These are phyloP conservation scores for Arabidopsis arenosa DNA, from an alignment of 345 rosid species.

Conservation along the genomic window DNA sequence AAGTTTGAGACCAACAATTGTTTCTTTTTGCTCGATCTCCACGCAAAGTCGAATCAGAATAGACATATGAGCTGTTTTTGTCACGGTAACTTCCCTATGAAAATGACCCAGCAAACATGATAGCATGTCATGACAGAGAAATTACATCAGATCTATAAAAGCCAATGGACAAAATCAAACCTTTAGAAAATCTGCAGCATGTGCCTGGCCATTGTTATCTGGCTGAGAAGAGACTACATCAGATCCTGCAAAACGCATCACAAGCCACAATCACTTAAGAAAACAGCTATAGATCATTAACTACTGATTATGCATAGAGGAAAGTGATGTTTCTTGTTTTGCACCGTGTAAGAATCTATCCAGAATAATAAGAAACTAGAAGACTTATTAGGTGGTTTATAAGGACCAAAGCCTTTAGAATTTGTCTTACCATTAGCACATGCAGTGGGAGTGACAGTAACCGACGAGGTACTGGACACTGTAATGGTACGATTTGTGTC, in stretches of 20 bases:
- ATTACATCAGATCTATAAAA: constrained; percentile 4
- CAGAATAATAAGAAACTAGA: not conserved
- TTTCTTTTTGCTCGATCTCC: constrained; percentile 52
- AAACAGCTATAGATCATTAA: constrained; percentile 8
- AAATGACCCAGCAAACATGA: constrained; percentile 13
- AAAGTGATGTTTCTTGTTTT: too few species aligned
- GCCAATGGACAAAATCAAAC: constrained; percentile 48
- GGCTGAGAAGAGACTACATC: constrained; percentile 48
- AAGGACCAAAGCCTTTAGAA: not conserved
- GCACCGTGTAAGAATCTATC: not conserved
- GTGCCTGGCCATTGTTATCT: constrained; percentile 52
- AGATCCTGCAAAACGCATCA: constrained; percentile 54
- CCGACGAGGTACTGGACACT: constrained; percentile 17
- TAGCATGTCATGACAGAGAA: constrained; percentile 28
- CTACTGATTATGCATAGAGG: not conserved
- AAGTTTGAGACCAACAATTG: constrained; percentile 43
- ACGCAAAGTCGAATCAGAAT: constrained; percentile 54
- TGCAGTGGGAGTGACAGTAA: constrained; percentile 23
- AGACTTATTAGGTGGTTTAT: not conserved
- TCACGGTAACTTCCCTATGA: constrained; percentile 55
- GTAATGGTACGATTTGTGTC: constrained; percentile 10
- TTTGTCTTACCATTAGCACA: constrained; percentile 39
- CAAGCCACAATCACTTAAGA: constrained; percentile 18
- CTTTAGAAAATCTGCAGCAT: constrained; percentile 41
- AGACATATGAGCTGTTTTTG: constrained; percentile 53